Percentiles rank a stretch among this genome's conserved stretches.
phyloP scores from a whole-genome alignment of 2,329 filamentous ascomycete genomes.

The Akanthomyces dipterigenus region DNA sequence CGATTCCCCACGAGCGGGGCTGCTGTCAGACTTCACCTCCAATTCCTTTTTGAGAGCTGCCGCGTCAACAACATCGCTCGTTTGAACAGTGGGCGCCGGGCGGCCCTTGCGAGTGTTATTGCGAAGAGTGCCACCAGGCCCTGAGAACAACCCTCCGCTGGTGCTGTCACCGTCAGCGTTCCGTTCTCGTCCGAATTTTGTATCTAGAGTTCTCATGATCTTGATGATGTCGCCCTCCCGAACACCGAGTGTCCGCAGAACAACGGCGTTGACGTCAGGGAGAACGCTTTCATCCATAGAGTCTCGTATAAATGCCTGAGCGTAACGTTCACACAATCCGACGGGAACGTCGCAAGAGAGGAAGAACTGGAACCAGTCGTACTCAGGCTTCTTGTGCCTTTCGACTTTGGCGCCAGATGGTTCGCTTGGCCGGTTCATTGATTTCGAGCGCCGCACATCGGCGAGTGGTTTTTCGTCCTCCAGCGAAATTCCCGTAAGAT shows the following conservation, averaged over 20 bases:
- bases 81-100: slow-evolving; percentile 78
- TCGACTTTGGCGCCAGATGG: slow-evolving; percentile 57
- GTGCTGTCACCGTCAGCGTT: slow-evolving; percentile 52
- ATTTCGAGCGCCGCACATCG: slow-evolving; percentile 60
- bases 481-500: slow-evolving; percentile 75
- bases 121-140: slow-evolving; percentile 79
- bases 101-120: slow-evolving; percentile 94
- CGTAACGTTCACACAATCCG: slow-evolving; percentile 89
- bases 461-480: slow-evolving; percentile 93
- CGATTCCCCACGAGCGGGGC: slow-evolving; percentile 18
- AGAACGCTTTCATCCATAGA: slow-evolving; percentile 94
- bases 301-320: slow-evolving; percentile 80
- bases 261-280: slow-evolving; percentile 77
- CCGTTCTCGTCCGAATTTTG: slow-evolving; percentile 61
- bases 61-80: slow-evolving; percentile 80
- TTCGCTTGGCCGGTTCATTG: slow-evolving; percentile 22
- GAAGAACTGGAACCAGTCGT: slow-evolving; percentile 99
- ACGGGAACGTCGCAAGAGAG: slow-evolving; percentile 84
- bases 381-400: slow-evolving; percentile 59
- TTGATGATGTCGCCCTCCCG: slow-evolving; percentile 96
- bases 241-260: slow-evolving; percentile 81
- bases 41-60: slow-evolving; percentile 68
- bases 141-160: slow-evolving; percentile 73
- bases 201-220: slow-evolving; percentile 83
- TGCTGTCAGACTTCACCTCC: slow-evolving; percentile 17